phyloP scores from a whole-genome alignment of 345 rosid genomes.

The Corymbia maculata region DNA sequence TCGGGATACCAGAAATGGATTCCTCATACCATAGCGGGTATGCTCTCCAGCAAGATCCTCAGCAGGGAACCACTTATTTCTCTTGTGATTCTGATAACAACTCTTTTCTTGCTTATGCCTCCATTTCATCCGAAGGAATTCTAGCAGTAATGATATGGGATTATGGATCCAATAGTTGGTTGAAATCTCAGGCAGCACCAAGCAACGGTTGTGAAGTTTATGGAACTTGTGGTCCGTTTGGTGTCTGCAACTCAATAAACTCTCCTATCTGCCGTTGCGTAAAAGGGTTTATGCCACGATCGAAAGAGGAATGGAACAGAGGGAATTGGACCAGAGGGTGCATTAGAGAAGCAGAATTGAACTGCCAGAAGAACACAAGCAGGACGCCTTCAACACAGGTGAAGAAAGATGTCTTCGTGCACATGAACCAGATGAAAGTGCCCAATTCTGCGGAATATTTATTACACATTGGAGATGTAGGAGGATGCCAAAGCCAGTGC shows the following conservation, averaged over 20 bases:
- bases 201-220: slow-evolving; percentile 4
- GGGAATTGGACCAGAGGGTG: slow-evolving; percentile 13
- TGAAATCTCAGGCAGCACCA: neutral
- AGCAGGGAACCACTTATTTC: neutral
- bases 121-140: slow-evolving; percentile 2
- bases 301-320: neutral
- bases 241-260: slow-evolving; percentile 4
- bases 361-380: neutral
- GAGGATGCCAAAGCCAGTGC: slow-evolving; percentile 11
- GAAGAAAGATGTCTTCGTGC: neutral
- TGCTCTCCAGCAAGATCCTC: neutral
- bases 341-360: neutral
- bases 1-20: neutral
- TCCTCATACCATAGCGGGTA: neutral
- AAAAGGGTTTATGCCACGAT: slow-evolving; percentile 16
- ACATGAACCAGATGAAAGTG: neutral
- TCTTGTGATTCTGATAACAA: slow-evolving; percentile 7
- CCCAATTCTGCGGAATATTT: neutral
- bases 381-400: neutral
- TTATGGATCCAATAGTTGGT: slow-evolving; percentile 1
- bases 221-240: slow-evolving; percentile 11
- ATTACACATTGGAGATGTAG: neutral
- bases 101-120: neutral
- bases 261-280: slow-evolving; percentile 9
- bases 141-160: neutral